Conservation (phyloP, 148 eudicot genomes). For the Simmondsia chinensis region DNA sequence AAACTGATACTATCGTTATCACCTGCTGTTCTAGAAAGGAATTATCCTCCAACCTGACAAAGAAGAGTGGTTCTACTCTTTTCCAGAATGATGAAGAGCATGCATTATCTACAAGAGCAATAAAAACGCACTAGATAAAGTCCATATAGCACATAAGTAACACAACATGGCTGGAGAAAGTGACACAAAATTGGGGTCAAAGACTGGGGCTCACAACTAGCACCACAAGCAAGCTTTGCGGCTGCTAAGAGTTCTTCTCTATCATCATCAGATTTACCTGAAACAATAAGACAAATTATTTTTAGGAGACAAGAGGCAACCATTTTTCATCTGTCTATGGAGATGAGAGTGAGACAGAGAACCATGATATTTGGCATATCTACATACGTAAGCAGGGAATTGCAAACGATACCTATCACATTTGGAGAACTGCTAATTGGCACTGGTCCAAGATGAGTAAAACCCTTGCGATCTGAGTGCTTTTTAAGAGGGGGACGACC, state of each 20-base stretch:
- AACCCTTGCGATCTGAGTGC: slow-evolving; percentile 69
- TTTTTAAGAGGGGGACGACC: slow-evolving; percentile 80
- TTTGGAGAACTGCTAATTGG: slow-evolving; percentile 60
- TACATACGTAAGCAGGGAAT: too few species aligned
- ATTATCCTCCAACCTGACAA: slow-evolving; percentile 37
- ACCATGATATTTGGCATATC: too few species aligned
- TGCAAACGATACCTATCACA: slow-evolving; percentile 44
- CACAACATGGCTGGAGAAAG: too few species aligned
- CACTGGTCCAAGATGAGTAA: slow-evolving; percentile 56
- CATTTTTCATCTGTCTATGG: too few species aligned
- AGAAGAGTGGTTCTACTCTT: slow-evolving; percentile 56
- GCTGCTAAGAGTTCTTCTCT: slow-evolving; percentile 71
- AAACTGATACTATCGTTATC: slow-evolving; percentile 2
- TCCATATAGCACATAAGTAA: slow-evolving; percentile 4
- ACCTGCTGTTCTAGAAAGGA: slow-evolving; percentile 68
- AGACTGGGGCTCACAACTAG: slow-evolving; percentile 44
- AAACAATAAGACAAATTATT: slow-evolving; percentile 12
- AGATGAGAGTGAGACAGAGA: too few species aligned
- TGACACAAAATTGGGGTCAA: too few species aligned
- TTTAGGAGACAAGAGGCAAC: too few species aligned
- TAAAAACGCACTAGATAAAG: neutral
- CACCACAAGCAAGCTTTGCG: slow-evolving; percentile 58
- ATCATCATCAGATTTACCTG: slow-evolving; percentile 90
- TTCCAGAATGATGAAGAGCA: slow-evolving; percentile 81
- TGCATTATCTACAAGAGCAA: slow-evolving; percentile 44